Evolutionary conservation across 306 rosid genomes (phyloP).

Genomic region (Cyclanthera cordifolia): DNA sequence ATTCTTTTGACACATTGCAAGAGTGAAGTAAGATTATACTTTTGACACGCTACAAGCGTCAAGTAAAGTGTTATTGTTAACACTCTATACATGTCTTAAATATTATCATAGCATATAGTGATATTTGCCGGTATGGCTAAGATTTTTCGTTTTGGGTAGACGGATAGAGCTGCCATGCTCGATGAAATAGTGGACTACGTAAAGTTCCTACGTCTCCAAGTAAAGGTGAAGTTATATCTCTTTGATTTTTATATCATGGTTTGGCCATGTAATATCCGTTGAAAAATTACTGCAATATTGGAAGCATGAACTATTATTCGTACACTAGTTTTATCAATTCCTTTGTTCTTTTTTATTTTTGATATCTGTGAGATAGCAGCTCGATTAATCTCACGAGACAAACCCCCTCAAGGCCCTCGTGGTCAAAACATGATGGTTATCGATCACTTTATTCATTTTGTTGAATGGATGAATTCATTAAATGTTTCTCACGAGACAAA

Average conservation of each 20-base stretch:
- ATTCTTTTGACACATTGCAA: too few species aligned
- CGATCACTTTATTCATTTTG: neutral
- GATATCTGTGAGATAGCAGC: too few species aligned
- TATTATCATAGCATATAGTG: neutral
- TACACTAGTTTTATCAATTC: neutral
- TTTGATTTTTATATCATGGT: neutral
- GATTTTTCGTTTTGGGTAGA: constrained; percentile 31
- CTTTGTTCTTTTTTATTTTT: too few species aligned
- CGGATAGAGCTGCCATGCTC: constrained; percentile 94
- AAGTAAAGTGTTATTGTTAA: too few species aligned
- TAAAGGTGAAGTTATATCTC: constrained; percentile 41
- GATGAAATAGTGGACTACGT: constrained; percentile 95
- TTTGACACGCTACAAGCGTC: too few species aligned
- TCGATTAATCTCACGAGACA: too few species aligned
- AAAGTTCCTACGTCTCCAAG: constrained; percentile 93
- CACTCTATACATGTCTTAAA: too few species aligned
- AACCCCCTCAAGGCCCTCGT: too few species aligned
- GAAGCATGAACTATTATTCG: too few species aligned
- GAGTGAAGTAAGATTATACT: too few species aligned
- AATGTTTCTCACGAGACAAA: too few species aligned
- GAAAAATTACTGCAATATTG: neutral
- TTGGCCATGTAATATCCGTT: neutral
- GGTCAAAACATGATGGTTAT: neutral
- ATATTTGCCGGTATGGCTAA: neutral
- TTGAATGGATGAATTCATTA: neutral